phyloP scores from a whole-genome alignment of 805 yeast genomes.

The Schizosaccharomyces cryophilus region DNA sequence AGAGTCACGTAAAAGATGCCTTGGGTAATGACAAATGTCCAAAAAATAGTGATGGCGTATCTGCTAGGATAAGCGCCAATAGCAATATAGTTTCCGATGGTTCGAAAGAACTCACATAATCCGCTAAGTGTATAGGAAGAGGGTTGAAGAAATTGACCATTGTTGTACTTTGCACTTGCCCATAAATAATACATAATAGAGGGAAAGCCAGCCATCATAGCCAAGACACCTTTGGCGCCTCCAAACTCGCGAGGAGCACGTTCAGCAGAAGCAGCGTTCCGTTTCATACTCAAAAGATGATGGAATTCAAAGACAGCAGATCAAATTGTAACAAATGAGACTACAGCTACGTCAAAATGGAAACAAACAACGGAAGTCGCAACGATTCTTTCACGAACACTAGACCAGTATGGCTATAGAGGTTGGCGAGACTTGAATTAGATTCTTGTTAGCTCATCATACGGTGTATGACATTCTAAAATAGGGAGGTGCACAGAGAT shows the following conservation, averaged over 20 bases:
- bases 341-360: background rate
- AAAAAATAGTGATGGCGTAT: slow-evolving; percentile 45
- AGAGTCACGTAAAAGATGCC: slow-evolving; percentile 50
- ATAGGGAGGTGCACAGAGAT: too few relatives aligned
- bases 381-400: too few relatives aligned
- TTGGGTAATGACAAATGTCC: slow-evolving; percentile 45
- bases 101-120: slow-evolving; percentile 13
- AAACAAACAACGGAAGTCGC: background rate
- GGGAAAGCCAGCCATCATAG: slow-evolving; percentile 87
- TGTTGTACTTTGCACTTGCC: slow-evolving; percentile 63
- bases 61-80: slow-evolving; percentile 19
- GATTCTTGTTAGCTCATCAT: too few relatives aligned
- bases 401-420: too few relatives aligned
- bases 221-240: slow-evolving; percentile 68
- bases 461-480: too few relatives aligned
- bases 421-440: too few relatives aligned
- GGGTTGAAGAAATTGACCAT: slow-evolving; percentile 53
- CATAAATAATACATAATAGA: slow-evolving; percentile 89
- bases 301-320: background rate
- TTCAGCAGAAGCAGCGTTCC: background rate
- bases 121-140: slow-evolving; percentile 13
- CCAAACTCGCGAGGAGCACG: slow-evolving; percentile 44
- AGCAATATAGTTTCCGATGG: slow-evolving; percentile 15
- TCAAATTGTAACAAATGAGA: background rate
- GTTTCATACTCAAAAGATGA: background rate